Base-by-base conservation (phyloP, 495 filamentous ascomycete species). In the Hyphodiscus hymeniophilus region DNA sequence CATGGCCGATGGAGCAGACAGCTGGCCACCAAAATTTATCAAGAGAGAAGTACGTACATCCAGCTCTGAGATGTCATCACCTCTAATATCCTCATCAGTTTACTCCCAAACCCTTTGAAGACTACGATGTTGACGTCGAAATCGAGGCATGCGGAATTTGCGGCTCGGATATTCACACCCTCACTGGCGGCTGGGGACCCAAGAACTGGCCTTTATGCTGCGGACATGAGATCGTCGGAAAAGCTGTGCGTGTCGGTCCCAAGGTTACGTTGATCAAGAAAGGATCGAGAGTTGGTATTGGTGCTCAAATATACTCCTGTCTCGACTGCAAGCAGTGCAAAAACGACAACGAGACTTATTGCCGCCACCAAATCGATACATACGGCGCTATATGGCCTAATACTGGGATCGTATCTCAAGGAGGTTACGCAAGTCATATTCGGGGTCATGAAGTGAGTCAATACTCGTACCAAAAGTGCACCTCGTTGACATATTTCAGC, bases 331-430 rank as follows among this genome's bases (percentile, higher is more conserved):
- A 66, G 42, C 74, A 75, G 50, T 79, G 74, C 68, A 76, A 75
- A 55, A 70, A 68, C 51, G 72, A 77, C 44, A 76, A 79, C 49
- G 74, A 77, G 61, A 76, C 71, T 0, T 77, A 79, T 60, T 79
- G 75, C 63, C 43, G 56, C n/a, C 55, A 76, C 45, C 73, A 76
- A 55, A 39, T 77, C 12, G 75, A 77, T 53, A 77, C 75, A 3
- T 76, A 76, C 52, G 74, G 74, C 50, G 68, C 71, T 41, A 60
- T 66, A 11, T 78, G 71, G 68, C 73, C 72, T 13, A 73, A 74
- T 17, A 69, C 71, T 6, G 74, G 69, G 38, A 65, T 72, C 45
- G 63, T 76, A 12, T 64, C 64, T 13, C 73, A 78, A 56, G 74
- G 74, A 36, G 74, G 74, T 4, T 78, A 74, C 48, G 74, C 72